Evolutionary conservation across 352 stramenopile species (phyloP).

Genomic region (Globisporangium cederbergense): DNA sequence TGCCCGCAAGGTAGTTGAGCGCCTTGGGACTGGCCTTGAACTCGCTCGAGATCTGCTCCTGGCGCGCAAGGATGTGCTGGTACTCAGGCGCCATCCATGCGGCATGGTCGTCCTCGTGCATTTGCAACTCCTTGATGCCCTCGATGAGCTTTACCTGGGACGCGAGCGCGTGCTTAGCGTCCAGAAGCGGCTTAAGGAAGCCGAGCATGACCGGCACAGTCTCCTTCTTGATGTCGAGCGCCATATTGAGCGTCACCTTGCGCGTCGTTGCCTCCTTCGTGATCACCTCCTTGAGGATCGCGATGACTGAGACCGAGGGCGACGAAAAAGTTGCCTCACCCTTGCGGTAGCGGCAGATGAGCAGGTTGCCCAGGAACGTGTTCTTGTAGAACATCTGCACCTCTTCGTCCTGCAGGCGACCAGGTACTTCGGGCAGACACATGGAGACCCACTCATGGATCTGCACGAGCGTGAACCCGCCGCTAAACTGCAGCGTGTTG

Average conservation of each 20-base stretch:
- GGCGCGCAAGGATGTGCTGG: conserved; percentile 61
- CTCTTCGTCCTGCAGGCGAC: conserved; percentile 63
- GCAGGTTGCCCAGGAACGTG: conserved; percentile 64
- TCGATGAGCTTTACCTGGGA: conserved; percentile 82
- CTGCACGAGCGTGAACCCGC: conserved; percentile 76
- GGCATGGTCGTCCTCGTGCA: conserved; percentile 70
- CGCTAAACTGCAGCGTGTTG: conserved; percentile 68
- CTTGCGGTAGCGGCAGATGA: conserved; percentile 77
- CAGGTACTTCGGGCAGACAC: conserved; percentile 75
- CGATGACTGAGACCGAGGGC: conserved; percentile 76
- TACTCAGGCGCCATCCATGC: conserved; percentile 83
- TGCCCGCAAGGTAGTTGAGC: conserved; percentile 74
- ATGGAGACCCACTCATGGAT: conserved; percentile 85
- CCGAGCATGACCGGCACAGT: conserved; percentile 66
- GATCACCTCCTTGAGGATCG: conserved; percentile 84
- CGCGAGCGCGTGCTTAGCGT: conserved; percentile 65
- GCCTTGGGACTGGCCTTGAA: conserved; percentile 68
- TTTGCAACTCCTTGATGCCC: conserved; percentile 78
- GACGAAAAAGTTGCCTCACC: conserved; percentile 72
- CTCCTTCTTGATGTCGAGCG: conserved; percentile 79
- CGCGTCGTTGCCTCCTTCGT: conserved; percentile 78
- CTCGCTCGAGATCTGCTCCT: conserved; percentile 64
- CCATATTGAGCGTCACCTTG: conserved; percentile 78
- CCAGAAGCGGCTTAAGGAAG: conserved; percentile 59
- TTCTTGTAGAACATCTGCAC: conserved; percentile 77